Evolutionary conservation across 768 basidiomycete species (phyloP).

Genomic region (Favolaschia claudopus): DNA sequence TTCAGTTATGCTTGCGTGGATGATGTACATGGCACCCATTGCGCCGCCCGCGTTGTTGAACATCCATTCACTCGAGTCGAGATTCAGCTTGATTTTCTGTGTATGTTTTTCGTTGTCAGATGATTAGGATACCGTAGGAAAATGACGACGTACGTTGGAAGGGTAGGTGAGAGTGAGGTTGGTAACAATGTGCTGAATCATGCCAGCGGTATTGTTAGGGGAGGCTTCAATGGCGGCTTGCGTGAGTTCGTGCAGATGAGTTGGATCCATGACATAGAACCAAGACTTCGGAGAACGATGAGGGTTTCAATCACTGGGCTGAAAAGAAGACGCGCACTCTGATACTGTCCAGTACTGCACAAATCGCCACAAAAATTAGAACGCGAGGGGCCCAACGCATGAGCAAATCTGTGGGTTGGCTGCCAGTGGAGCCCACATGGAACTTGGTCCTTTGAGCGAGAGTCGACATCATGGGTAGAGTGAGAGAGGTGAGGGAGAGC

Average conservation of each 20-base stretch:
- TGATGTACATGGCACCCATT: slow-evolving; percentile 97
- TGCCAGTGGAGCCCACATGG: too few relatives aligned
- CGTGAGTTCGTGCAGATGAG: slow-evolving; percentile 73
- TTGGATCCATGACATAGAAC: slow-evolving; percentile 63
- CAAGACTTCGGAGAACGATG: slow-evolving; percentile 7
- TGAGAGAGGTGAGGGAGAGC: too few relatives aligned
- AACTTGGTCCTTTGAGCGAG: too few relatives aligned
- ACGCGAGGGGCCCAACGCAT: too few relatives aligned
- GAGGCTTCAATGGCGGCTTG: slow-evolving; percentile 68
- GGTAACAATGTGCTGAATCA: slow-evolving; percentile 82
- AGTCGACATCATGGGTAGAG: too few relatives aligned
- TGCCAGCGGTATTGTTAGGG: slow-evolving; percentile 65
- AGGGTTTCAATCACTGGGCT: too few relatives aligned
- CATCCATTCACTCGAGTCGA: slow-evolving; percentile 83
- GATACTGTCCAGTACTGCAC: slow-evolving; percentile 14
- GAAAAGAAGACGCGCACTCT: slow-evolving; percentile 2
- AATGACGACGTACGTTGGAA: too few relatives aligned
- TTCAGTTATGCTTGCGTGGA: slow-evolving; percentile 96
- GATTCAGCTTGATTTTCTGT: slow-evolving; percentile 61
- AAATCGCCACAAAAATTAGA: too few relatives aligned
- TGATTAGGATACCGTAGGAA: too few relatives aligned
- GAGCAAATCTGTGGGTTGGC: too few relatives aligned
- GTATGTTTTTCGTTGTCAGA: too few relatives aligned
- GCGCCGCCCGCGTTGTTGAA: slow-evolving; percentile 98
- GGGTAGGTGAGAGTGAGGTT: slow-evolving; percentile 83